Evolutionary conservation across 176 grass and related monocot species (phyloP).

Genomic region (Guadua angustifolia): DNA sequence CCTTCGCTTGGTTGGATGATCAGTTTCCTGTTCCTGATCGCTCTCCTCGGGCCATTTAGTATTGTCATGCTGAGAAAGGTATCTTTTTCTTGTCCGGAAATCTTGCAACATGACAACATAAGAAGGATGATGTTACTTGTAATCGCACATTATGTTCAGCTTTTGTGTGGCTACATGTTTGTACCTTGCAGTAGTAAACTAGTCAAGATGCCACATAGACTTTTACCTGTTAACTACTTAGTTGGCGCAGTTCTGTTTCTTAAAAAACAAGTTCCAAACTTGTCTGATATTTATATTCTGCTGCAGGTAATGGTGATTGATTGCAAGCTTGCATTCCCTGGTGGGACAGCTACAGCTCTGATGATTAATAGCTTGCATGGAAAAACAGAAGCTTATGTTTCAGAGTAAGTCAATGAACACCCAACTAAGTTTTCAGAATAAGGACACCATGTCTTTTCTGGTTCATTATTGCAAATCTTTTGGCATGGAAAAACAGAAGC

Average conservation of each 20-base stretch:
- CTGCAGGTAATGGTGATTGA: slow-evolving; percentile 58
- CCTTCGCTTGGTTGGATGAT: slow-evolving; percentile 59
- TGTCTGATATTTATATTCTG: background rate
- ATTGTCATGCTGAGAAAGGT: slow-evolving; percentile 56
- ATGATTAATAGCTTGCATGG: slow-evolving; percentile 58
- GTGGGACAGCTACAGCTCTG: slow-evolving; percentile 54
- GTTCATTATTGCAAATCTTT: slow-evolving; percentile 20
- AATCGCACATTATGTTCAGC: background rate
- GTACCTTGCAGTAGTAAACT: too few species aligned
- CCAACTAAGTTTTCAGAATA: background rate
- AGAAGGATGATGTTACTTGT: background rate
- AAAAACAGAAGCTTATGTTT: slow-evolving; percentile 39
- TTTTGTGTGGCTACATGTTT: background rate
- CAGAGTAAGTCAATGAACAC: slow-evolving; percentile 40
- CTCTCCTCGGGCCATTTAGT: slow-evolving; percentile 51
- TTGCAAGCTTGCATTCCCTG: slow-evolving; percentile 59
- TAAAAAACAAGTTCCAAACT: background rate
- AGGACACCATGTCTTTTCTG: background rate
- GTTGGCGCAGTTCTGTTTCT: too few species aligned
- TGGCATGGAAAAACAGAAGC: slow-evolving; percentile 43
- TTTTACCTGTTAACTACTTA: background rate
- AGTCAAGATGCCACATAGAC: background rate
- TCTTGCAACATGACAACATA: background rate
- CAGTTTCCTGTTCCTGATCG: slow-evolving; percentile 47
- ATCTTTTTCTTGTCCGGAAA: background rate